phyloP scores from a whole-genome alignment of 2,329 filamentous ascomycete species.

The Tolypocladium amazonense region DNA sequence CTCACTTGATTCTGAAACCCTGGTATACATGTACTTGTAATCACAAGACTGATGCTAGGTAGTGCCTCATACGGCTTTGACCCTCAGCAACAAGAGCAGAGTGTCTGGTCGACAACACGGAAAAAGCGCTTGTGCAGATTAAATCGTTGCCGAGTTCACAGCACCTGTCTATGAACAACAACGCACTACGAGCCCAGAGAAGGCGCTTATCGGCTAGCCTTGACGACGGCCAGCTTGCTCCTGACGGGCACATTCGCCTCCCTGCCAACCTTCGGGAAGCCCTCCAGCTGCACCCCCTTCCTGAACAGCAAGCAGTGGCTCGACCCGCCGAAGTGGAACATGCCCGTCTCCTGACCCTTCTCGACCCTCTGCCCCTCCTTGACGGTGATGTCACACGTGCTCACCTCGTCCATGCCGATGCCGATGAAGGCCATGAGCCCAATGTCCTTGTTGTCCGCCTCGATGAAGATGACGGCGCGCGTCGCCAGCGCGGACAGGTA shows the following conservation, averaged over 20 bases:
- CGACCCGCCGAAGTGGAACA: constrained; percentile 74
- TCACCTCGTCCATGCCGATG: constrained; percentile 70
- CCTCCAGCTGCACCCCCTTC: constrained; percentile 37
- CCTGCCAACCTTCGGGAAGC: constrained; percentile 22
- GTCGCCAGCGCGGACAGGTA: constrained; percentile 61
- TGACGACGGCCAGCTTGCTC: constrained; percentile 23
- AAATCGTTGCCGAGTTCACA: too few relatives aligned
- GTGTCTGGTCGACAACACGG: too few relatives aligned
- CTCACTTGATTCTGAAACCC: too few relatives aligned
- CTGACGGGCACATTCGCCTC: constrained; percentile 28
- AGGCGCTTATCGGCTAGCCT: constrained; percentile 1
- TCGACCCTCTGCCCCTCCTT: constrained; percentile 51
- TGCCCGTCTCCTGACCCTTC: constrained; percentile 64
- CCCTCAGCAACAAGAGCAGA: too few relatives aligned
- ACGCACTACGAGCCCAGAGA: background rate
- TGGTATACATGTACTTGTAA: too few relatives aligned
- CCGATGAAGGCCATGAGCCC: constrained; percentile 61
- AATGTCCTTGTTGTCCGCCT: constrained; percentile 56
- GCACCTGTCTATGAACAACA: too few relatives aligned
- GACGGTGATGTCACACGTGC: constrained; percentile 61
- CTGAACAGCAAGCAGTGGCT: constrained; percentile 60
- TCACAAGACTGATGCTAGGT: too few relatives aligned
- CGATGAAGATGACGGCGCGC: constrained; percentile 57
- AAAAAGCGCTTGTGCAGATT: too few relatives aligned
- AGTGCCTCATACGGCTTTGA: too few relatives aligned